phyloP scores from a whole-genome alignment of 1,139 yeast genomes.

The Scheffersomyces cryptocercus region DNA sequence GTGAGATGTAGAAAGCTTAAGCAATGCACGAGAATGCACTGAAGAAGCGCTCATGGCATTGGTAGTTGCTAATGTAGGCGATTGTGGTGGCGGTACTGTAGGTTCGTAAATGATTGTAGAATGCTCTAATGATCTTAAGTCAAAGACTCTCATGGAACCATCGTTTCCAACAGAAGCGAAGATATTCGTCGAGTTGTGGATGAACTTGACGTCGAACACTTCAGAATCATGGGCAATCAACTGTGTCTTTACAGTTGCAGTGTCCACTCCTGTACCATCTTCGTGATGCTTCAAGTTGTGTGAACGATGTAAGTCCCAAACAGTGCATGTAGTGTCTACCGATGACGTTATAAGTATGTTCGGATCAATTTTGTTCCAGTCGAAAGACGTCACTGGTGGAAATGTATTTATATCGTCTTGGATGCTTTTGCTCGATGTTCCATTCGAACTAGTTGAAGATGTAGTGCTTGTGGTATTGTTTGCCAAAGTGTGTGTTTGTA shows the following conservation, averaged over 20 bases:
- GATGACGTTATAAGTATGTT: slow-evolving; percentile 78
- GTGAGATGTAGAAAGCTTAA: slow-evolving; percentile 77
- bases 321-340: slow-evolving; percentile 94
- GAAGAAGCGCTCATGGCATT: neutral
- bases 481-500: slow-evolving; percentile 44
- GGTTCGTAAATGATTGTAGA: slow-evolving; percentile 91
- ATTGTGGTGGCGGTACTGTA: slow-evolving; percentile 31
- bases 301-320: slow-evolving; percentile 75
- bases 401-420: slow-evolving; percentile 46
- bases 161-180: slow-evolving; percentile 96
- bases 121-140: slow-evolving; percentile 84
- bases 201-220: slow-evolving; percentile 88
- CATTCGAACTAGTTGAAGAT: neutral
- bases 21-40: slow-evolving; percentile 54
- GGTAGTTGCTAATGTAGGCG: slow-evolving; percentile 9
- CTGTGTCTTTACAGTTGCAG: slow-evolving; percentile 86
- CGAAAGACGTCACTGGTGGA: slow-evolving; percentile 90
- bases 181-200: slow-evolving; percentile 71
- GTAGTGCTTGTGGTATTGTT: slow-evolving; percentile 31
- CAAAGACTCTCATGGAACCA: slow-evolving; percentile 92
- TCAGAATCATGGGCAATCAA: slow-evolving; percentile 95
- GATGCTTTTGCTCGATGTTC: slow-evolving; percentile 1
- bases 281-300: slow-evolving; percentile 13
- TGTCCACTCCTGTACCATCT: slow-evolving; percentile 36
- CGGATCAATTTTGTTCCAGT: slow-evolving; percentile 82